These are phyloP conservation scores for Chlorella sp. DNA, from an alignment of 139 green algal genomes.

Conservation along the genomic window DNA sequence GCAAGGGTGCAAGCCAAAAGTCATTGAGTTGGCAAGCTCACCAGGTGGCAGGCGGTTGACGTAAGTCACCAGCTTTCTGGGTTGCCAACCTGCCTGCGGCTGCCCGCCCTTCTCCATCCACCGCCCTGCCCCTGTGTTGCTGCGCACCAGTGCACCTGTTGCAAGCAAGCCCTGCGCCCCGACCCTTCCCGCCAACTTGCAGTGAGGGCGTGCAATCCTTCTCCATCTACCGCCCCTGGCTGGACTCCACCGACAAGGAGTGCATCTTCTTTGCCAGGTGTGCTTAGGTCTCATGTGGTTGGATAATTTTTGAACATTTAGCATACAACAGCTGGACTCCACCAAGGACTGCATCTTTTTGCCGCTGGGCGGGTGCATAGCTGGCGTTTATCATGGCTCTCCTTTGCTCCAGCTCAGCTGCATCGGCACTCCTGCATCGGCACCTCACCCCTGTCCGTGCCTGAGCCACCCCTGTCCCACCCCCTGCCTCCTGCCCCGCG, in stretches of 20 bases:
- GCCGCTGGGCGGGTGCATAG: too few species aligned
- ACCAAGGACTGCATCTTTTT: not conserved
- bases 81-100: too few species aligned
- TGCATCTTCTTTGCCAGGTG: constrained; percentile 91
- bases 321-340: too few species aligned
- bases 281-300: too few species aligned
- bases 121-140: not conserved
- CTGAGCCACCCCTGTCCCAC: not conserved
- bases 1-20: not conserved
- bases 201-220: constrained; percentile 78
- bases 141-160: not conserved
- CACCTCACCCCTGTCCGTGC: not conserved
- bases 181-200: not conserved
- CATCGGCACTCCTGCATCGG: not conserved
- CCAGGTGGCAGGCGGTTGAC: too few species aligned
- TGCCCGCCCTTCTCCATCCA: not conserved
- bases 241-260: constrained; percentile 80
- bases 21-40: not conserved
- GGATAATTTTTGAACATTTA: too few species aligned
- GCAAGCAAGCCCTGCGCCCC: not conserved
- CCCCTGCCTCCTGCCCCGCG: not conserved
- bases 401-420: not conserved
- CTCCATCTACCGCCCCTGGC: constrained; percentile 84
- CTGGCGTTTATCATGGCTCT: not conserved
- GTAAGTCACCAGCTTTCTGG: too few species aligned